These are phyloP conservation scores for Talaromyces sp. DNA, from an alignment of 2,329 filamentous ascomycete species.

Conservation along the genomic window DNA sequence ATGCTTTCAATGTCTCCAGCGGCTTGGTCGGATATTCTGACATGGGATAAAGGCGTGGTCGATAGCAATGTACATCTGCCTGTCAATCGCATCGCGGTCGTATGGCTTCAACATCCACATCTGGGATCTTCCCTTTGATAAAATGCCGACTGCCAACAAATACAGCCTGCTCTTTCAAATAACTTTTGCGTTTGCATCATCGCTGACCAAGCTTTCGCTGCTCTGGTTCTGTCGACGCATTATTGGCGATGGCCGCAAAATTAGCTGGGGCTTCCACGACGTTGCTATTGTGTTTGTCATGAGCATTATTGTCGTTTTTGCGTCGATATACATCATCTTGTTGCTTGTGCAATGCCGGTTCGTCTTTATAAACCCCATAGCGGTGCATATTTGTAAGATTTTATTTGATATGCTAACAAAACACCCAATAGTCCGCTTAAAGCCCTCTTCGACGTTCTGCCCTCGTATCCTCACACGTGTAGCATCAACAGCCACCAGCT, in stretches of 20 bases:
- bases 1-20: not conserved
- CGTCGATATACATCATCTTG: not conserved
- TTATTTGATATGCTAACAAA: not conserved
- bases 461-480: slow-evolving; percentile 1
- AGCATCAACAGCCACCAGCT: slow-evolving; percentile 24
- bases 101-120: slow-evolving; percentile 35
- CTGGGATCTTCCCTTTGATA: slow-evolving; percentile 32
- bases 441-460: slow-evolving; percentile 2
- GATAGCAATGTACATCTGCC: slow-evolving; percentile 28
- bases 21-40: slow-evolving; percentile 3
- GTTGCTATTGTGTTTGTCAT: slow-evolving; percentile 3
- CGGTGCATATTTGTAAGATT: not conserved
- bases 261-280: slow-evolving; percentile 2
- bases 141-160: slow-evolving; percentile 26
- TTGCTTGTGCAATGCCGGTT: not conserved
- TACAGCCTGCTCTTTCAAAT: slow-evolving; percentile 31
- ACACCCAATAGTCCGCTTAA: not conserved
- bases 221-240: slow-evolving; percentile 8
- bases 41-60: slow-evolving; percentile 21
- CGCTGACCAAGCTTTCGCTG: slow-evolving; percentile 2
- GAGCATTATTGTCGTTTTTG: slow-evolving; percentile 2
- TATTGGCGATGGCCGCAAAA: slow-evolving; percentile 4
- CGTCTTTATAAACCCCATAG: not conserved
- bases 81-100: slow-evolving; percentile 24
- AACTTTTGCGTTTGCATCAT: slow-evolving; percentile 23